Conservation (phyloP, 1,284 basidiomycete genomes). For the Ganoderma boninense region DNA sequence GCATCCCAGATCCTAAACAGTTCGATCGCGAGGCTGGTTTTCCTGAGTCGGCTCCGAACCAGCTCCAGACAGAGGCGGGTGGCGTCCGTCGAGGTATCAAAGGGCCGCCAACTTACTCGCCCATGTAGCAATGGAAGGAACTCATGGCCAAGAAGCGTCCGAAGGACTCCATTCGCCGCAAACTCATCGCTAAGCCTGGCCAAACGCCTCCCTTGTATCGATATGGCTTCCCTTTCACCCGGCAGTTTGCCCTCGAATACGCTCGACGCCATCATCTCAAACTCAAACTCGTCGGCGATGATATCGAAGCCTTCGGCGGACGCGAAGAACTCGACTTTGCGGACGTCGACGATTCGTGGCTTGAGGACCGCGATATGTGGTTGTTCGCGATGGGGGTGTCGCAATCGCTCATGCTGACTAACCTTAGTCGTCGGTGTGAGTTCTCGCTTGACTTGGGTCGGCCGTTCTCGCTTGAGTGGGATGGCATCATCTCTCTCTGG, state of each 20-base stretch:
- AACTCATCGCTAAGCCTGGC: background rate
- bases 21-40: background rate
- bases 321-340: background rate
- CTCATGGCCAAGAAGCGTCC: background rate
- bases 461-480: background rate
- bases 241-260: background rate
- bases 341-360: background rate
- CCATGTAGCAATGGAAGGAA: background rate
- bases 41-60: background rate
- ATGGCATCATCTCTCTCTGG: slow-evolving; percentile 3
- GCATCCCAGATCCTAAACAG: background rate
- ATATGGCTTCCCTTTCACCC: background rate
- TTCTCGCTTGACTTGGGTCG: background rate
- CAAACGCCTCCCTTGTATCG: background rate
- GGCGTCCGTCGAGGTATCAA: background rate
- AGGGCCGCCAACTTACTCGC: background rate
- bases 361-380: background rate
- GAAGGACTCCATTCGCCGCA: background rate
- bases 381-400: background rate
- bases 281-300: background rate
- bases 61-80: background rate
- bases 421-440: background rate
- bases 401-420: background rate
- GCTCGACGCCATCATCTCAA: background rate
- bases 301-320: background rate